Evolutionary conservation across 169 alveolate species (phyloP), one percentile per base, ranked within the genome.

Genomic region (Cyclospora cayetanensis): DNA sequence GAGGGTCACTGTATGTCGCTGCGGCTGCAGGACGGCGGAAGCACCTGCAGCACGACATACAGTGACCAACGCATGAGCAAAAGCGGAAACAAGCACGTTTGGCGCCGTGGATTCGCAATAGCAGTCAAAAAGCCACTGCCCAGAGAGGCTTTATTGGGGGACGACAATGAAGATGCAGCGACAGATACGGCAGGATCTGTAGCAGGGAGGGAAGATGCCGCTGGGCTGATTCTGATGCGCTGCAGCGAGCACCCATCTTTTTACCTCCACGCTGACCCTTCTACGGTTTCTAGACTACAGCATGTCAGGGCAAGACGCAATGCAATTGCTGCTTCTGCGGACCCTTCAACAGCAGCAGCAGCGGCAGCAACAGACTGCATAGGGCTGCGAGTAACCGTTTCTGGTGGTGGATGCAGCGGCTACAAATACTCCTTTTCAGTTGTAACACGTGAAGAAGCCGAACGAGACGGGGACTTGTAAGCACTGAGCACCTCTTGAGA

Each of bases 31-130:
- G 11, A 60, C n/a, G 25, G n/a, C 72, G 31, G 72, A 15, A 60
- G n/a, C 41, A 65, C n/a, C n/a, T n/a, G 77, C 77, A 65, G 29
- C 77, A 65, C 43, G 43, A 65, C 22, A 12, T 65, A 65, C 77
- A 29, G n/a, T n/a, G n/a, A n/a, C n/a, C n/a, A n/a, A n/a, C n/a
- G n/a, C n/a, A n/a, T n/a, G n/a, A n/a, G n/a, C n/a, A n/a, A n/a
- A n/a, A n/a, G n/a, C n/a, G n/a, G n/a, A n/a, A n/a, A n/a, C 15
- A 11, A 46, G 60, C 43, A 34, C 41, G 29, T 65, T 7, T 65
- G 15, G 4, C 25, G 37, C 22, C 77, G 77, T 65, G 43, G 11
- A 37, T n/a, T 27, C 41, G 77, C 77, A 25, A 42, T 20, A 4
- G 77, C 42, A 12, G 43, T 25, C 31, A 20, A 11, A 22, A 22